A percentile compares a stretch with the other conserved stretches of the same genome.
Conservation (phyloP, 495 filamentous ascomycete species). For the Annulohypoxylon maeteangense region DNA sequence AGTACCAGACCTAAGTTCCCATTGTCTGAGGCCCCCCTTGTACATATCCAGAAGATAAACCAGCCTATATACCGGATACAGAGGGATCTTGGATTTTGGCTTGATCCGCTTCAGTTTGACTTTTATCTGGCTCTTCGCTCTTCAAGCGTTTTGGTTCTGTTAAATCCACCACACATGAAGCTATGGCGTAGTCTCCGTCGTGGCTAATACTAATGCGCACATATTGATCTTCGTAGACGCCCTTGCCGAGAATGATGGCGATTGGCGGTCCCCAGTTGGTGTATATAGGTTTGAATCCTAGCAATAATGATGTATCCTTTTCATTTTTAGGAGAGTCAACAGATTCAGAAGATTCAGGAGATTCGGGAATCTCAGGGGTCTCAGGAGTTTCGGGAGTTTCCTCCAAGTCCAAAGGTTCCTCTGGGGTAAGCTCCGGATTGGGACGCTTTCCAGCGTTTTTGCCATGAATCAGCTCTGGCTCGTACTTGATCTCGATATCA, state of each 20-base stretch:
- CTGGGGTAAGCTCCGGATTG: not conserved
- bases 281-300: not conserved
- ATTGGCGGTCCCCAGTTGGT: slow-evolving; percentile 34
- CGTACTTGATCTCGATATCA: slow-evolving; percentile 56
- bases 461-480: not conserved
- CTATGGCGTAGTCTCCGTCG: slow-evolving; percentile 51
- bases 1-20: not conserved
- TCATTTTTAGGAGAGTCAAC: not conserved
- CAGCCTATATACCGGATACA: not conserved
- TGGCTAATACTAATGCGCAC: slow-evolving; percentile 53
- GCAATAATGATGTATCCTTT: not conserved
- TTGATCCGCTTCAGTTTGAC: not conserved
- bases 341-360: not conserved
- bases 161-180: slow-evolving; percentile 35
- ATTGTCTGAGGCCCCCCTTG: too few relatives aligned
- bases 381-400: not conserved
- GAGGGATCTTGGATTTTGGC: not conserved
- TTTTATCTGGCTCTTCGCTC: not conserved
- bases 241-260: slow-evolving; percentile 38
- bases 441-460: too few relatives aligned
- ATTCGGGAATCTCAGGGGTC: too few relatives aligned
- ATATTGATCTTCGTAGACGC: slow-evolving; percentile 13
- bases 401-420: not conserved
- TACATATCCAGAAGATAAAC: too few relatives aligned
- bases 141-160: not conserved